These are phyloP conservation scores for Dichotomopilus funicola DNA, from an alignment of 2,329 filamentous ascomycete species.

Conservation along the genomic window DNA sequence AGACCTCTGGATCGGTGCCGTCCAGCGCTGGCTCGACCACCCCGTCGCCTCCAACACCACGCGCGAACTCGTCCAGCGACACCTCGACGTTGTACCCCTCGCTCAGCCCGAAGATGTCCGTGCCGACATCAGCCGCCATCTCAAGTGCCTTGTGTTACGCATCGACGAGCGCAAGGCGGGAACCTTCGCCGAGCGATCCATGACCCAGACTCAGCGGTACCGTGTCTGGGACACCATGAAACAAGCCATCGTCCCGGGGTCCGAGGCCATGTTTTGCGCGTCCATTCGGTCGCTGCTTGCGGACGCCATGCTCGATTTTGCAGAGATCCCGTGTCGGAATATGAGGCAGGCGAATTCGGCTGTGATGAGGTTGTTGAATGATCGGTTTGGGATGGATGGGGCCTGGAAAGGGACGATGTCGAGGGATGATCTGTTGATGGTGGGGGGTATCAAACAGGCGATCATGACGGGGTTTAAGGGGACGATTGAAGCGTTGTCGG, in stretches of 20 bases:
- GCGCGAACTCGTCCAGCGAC: constrained; percentile 25
- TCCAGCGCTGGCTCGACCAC: constrained; percentile 19
- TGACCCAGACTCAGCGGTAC: constrained; percentile 18
- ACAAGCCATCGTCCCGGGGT: constrained; percentile 18
- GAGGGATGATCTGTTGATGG: constrained; percentile 15
- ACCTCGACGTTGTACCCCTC: constrained; percentile 23
- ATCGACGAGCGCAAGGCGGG: constrained; percentile 11
- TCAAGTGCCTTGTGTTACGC: constrained; percentile 15
- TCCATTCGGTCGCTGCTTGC: constrained; percentile 13
- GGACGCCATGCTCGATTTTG: constrained; percentile 17
- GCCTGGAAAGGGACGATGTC: constrained; percentile 22
- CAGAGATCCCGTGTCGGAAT: constrained; percentile 15
- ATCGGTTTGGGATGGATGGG: constrained; percentile 20
- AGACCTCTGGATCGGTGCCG: constrained; percentile 15
- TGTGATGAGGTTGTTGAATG: constrained; percentile 16
- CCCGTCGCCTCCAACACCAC: constrained; percentile 19
- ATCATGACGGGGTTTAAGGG: constrained; percentile 21
- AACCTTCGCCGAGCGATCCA: constrained; percentile 10
- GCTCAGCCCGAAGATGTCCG: constrained; percentile 19
- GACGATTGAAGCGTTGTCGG: constrained; percentile 17
- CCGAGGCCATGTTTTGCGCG: constrained; percentile 21
- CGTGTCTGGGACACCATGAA: constrained; percentile 22
- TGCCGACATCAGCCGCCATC: constrained; percentile 7
- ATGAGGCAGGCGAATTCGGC: constrained; percentile 12
- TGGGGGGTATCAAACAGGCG: constrained; percentile 19